These are phyloP conservation scores for Calonectria leucothoes DNA, from an alignment of 2,329 filamentous ascomycete genomes.

Conservation along the genomic window DNA sequence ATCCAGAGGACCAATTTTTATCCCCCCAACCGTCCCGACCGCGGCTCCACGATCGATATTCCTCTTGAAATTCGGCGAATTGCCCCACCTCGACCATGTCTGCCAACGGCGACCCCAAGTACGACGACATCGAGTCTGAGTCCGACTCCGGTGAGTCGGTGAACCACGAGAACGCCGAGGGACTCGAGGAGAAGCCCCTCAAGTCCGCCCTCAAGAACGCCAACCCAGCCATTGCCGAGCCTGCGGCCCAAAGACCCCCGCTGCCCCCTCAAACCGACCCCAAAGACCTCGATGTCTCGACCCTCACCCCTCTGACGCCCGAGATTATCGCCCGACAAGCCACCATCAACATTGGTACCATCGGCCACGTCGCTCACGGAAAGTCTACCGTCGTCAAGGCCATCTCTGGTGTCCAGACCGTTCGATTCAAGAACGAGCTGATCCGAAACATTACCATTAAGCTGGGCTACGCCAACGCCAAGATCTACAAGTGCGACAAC, in stretches of 20 bases:
- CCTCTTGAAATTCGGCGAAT: conserved; percentile 33
- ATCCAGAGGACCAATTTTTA: conserved; percentile 26
- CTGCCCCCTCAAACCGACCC: conserved; percentile 93
- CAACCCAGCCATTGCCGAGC: conserved; percentile 64
- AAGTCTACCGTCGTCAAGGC: conserved; percentile 99
- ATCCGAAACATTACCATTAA: conserved; percentile 99
- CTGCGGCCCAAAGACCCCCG: conserved; percentile 63
- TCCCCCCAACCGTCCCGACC: conserved; percentile 23
- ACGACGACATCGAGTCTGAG: conserved; percentile 81
- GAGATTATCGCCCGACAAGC: conserved; percentile 98
- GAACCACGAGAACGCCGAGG: conserved; percentile 69
- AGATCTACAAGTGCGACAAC: conserved; percentile 99
- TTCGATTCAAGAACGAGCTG: conserved; percentile 99
- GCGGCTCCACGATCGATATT: conserved; percentile 33
- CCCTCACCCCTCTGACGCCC: conserved; percentile 85
- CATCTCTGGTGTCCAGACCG: conserved; percentile 98
- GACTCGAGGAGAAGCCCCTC: conserved; percentile 71
- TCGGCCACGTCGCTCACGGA: conserved; percentile 98
- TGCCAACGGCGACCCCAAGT: conserved; percentile 70
- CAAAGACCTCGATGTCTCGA: conserved; percentile 84
- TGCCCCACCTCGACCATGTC: conserved; percentile 60
- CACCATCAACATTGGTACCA: conserved; percentile 98
- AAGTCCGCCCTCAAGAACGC: conserved; percentile 91
- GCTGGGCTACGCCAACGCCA: conserved; percentile 98
- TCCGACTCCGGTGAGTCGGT: conserved; percentile 74